Evolutionary conservation across 2,329 filamentous ascomycete genomes (phyloP).

Genomic region (Aschersonia sp.): DNA sequence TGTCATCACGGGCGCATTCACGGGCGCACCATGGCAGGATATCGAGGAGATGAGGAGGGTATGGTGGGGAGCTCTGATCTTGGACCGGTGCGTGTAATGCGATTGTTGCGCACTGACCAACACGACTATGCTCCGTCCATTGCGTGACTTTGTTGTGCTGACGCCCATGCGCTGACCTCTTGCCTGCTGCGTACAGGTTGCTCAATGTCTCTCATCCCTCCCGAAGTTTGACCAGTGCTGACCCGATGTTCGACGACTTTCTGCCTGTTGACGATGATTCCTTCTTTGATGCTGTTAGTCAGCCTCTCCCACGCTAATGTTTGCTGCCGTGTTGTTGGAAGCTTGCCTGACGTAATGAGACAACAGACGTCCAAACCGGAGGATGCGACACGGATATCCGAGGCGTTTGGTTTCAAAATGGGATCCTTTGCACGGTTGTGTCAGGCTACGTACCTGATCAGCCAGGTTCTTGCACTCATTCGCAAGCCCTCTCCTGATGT

Average conservation of each 20-base stretch:
- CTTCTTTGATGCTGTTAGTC: constrained; percentile 2
- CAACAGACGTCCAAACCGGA: constrained; percentile 1
- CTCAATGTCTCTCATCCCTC: constrained; percentile 1
- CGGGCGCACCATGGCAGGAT: constrained; percentile 4
- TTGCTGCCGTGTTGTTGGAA: not conserved
- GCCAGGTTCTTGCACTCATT: constrained; percentile 1
- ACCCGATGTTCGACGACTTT: constrained; percentile 3
- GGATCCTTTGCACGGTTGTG: constrained; percentile 1
- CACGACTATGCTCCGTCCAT: too few species aligned
- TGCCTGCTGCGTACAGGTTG: not conserved
- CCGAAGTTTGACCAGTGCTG: not conserved
- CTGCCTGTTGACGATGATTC: constrained; percentile 3
- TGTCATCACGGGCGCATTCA: not conserved
- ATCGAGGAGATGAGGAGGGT: constrained; percentile 6
- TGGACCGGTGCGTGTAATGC: constrained; percentile 1
- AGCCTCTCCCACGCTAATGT: not conserved
- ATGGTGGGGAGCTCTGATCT: constrained; percentile 6
- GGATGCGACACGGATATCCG: constrained; percentile 1
- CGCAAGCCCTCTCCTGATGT: not conserved
- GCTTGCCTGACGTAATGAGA: not conserved
- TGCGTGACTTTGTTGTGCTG: not conserved
- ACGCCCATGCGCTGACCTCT: not conserved
- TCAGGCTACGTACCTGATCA: constrained; percentile 3
- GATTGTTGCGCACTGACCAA: not conserved
- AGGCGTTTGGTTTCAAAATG: constrained; percentile 1